phyloP scores from a whole-genome alignment of 306 rosid genomes.

The Inga leiocalycina region DNA sequence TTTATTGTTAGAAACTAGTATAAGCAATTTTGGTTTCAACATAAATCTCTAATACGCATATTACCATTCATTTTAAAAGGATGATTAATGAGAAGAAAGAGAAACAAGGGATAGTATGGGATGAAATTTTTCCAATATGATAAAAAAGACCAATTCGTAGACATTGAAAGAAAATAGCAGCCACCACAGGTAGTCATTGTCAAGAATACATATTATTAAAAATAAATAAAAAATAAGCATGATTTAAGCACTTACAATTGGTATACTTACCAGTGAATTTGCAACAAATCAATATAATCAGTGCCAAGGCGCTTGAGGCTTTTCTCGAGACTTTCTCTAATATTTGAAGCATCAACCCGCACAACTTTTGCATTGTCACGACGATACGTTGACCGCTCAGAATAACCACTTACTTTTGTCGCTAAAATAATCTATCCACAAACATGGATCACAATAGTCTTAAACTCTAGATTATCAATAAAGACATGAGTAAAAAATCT shows the following conservation, averaged over 20 bases:
- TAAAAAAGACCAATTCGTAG: neutral
- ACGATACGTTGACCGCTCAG: conserved; percentile 59
- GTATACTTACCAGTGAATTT: conserved; percentile 86
- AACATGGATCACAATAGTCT: conserved; percentile 27
- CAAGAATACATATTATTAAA: neutral
- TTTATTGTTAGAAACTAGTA: neutral
- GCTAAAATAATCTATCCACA: conserved; percentile 69
- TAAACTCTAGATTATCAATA: conserved; percentile 13
- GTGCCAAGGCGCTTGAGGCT: conserved; percentile 89
- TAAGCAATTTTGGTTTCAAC: neutral
- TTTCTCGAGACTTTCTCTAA: conserved; percentile 91
- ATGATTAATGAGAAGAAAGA: neutral
- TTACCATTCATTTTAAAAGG: neutral
- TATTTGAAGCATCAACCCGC: conserved; percentile 85
- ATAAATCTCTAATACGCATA: neutral
- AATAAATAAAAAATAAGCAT: neutral
- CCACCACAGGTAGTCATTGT: neutral
- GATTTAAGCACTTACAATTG: conserved; percentile 4
- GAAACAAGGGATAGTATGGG: neutral
- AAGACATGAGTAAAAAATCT: neutral
- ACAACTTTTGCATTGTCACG: conserved; percentile 69
- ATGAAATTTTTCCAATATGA: neutral
- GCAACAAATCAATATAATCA: conserved; percentile 90
- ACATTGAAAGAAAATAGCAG: neutral
- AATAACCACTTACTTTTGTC: conserved; percentile 84